Conservation (phyloP, 2,329 filamentous ascomycete genomes). For the Diaporthe sp. region DNA sequence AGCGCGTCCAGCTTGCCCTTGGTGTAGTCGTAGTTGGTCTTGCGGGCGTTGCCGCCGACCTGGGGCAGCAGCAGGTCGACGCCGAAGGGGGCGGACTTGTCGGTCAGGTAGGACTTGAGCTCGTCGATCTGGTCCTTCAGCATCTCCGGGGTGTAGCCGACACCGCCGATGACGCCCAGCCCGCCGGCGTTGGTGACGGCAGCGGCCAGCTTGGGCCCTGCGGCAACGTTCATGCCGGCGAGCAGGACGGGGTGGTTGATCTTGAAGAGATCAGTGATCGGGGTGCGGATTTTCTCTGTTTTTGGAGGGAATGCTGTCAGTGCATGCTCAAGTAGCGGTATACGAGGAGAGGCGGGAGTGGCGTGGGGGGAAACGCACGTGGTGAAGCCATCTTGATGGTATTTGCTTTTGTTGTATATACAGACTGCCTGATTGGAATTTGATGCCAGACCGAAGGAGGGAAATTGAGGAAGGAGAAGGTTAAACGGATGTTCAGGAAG, state of each 20-base stretch:
- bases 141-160: constrained; percentile 98
- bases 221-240: constrained; percentile 99
- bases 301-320: constrained; percentile 6
- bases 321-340: background rate
- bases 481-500: constrained; percentile 3
- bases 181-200: constrained; percentile 98
- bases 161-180: constrained; percentile 94
- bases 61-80: constrained; percentile 94
- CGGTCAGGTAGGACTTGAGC: constrained; percentile 85
- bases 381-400: constrained; percentile 76
- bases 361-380: constrained; percentile 65
- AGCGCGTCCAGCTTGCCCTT: constrained; percentile 97
- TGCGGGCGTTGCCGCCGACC: constrained; percentile 91
- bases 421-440: constrained; percentile 31
- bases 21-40: constrained; percentile 99
- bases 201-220: constrained; percentile 93
- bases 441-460: background rate
- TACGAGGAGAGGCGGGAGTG: background rate
- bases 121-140: constrained; percentile 93
- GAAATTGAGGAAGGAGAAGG: background rate
- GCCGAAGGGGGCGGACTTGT: constrained; percentile 96
- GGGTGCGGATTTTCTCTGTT: constrained; percentile 88
- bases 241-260: constrained; percentile 97
- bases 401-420: constrained; percentile 7
- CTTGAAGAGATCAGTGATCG: constrained; percentile 94